Percentiles rank a stretch among this genome's conserved stretches.
Conservation (phyloP, 169 alveolate species). For the Cryptosporidium xiaoi region DNA sequence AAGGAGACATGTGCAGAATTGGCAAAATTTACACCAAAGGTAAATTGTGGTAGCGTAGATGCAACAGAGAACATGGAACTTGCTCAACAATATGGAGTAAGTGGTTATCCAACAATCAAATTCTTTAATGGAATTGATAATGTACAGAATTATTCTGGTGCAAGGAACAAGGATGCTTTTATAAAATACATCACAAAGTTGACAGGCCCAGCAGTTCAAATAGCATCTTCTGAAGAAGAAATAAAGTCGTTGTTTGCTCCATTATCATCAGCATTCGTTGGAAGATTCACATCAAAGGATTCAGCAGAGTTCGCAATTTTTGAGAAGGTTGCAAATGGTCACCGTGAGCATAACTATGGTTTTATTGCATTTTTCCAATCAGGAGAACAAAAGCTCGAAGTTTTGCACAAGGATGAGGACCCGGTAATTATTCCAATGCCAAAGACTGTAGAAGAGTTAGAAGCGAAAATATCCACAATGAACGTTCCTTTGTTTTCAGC, state of each 20-base stretch:
- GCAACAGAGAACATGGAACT: constrained; percentile 83
- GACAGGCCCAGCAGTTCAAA: constrained; percentile 88
- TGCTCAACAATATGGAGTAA: constrained; percentile 83
- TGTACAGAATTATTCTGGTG: constrained; percentile 85
- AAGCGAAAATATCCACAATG: constrained; percentile 76
- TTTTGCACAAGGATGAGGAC: constrained; percentile 78
- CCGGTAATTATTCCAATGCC: constrained; percentile 73
- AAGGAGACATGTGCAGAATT: constrained; percentile 86
- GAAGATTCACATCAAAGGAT: constrained; percentile 56
- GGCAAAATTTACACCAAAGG: constrained; percentile 78
- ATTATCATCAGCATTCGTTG: constrained; percentile 70
- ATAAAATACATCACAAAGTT: constrained; percentile 88
- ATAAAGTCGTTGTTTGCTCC: constrained; percentile 22
- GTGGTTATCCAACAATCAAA: constrained; percentile 88
- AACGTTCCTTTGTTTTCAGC: constrained; percentile 81
- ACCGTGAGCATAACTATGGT: constrained; percentile 70
- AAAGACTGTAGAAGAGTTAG: constrained; percentile 76
- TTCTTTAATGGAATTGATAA: constrained; percentile 79
- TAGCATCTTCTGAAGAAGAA: constrained; percentile 44
- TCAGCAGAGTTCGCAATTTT: constrained; percentile 30
- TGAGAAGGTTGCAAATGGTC: constrained; percentile 60
- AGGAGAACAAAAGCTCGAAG: constrained; percentile 66
- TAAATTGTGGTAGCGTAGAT: constrained; percentile 86
- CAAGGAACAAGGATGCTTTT: constrained; percentile 87
- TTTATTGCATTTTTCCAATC: constrained; percentile 50